A percentile compares a stretch with the other conserved stretches of the same genome.
Evolutionary conservation across 768 basidiomycete species (phyloP).

Genomic region (Termitomyces sp.): DNA sequence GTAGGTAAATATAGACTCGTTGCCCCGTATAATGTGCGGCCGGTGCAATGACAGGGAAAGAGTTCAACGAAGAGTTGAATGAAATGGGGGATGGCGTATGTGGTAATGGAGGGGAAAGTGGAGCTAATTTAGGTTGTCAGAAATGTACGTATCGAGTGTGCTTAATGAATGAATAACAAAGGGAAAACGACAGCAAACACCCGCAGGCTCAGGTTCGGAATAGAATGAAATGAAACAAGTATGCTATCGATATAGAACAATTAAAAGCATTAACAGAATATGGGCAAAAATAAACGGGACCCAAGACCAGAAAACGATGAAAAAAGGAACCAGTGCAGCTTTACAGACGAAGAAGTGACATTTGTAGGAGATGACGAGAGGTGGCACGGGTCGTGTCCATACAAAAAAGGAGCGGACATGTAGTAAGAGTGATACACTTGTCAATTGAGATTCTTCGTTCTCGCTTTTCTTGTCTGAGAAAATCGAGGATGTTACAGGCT

Average conservation of each 20-base stretch:
- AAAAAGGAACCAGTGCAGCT: neutral
- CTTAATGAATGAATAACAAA: neutral
- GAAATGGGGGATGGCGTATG: neutral
- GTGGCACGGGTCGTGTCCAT: neutral
- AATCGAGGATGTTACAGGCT: neutral
- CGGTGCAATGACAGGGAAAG: neutral
- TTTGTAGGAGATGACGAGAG: neutral
- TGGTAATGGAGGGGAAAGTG: neutral
- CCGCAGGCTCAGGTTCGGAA: neutral
- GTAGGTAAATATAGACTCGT: too few relatives aligned
- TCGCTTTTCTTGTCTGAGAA: neutral
- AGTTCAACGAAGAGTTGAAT: neutral
- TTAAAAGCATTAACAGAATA: neutral
- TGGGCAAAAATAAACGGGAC: neutral
- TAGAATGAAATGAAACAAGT: neutral
- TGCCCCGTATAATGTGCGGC: neutral
- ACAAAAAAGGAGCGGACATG: neutral
- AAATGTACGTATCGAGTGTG: neutral
- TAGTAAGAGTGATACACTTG: constrained; percentile 6
- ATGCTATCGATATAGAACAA: neutral
- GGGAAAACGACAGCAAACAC: neutral
- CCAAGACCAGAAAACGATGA: neutral
- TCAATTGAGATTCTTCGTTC: neutral
- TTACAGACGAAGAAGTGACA: neutral
- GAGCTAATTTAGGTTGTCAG: neutral